Percentiles rank a stretch among this genome's conserved stretches.
Conservation (phyloP, 2,329 filamentous ascomycete genomes). For the Aspergillus sp. region DNA sequence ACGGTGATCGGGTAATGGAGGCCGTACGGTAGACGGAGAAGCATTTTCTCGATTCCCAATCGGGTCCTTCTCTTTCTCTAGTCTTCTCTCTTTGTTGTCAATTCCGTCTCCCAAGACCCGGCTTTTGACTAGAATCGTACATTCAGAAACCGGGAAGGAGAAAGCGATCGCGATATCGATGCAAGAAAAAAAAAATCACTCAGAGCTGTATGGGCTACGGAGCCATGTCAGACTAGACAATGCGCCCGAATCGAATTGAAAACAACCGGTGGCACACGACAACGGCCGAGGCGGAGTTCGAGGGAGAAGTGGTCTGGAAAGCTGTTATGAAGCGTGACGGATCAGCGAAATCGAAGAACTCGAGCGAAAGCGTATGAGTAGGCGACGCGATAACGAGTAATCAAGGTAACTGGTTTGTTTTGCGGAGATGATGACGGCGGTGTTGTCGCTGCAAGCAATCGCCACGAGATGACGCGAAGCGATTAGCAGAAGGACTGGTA, state of each 20-base stretch:
- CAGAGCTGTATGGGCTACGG: not conserved
- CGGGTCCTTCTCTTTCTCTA: constrained; percentile 8
- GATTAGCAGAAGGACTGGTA: not conserved
- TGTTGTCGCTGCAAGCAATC: not conserved
- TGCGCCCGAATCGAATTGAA: not conserved
- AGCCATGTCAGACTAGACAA: constrained; percentile 1
- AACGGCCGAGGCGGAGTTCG: not conserved
- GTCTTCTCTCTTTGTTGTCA: not conserved
- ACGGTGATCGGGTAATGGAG: constrained; percentile 92
- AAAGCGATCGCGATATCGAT: not conserved
- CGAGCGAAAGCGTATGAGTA: not conserved
- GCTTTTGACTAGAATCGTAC: not conserved
- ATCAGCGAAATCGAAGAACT: not conserved
- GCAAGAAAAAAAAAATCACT: not conserved
- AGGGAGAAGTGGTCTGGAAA: not conserved
- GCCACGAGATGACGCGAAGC: constrained; percentile 4
- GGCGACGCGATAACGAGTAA: not conserved
- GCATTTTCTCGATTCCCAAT: constrained; percentile 26
- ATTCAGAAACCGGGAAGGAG: not conserved
- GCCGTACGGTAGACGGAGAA: constrained; percentile 44
- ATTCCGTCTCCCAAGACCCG: not conserved
- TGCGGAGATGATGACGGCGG: not conserved
- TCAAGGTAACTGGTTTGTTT: not conserved
- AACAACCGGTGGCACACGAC: not conserved
- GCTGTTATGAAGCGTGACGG: not conserved